A percentile compares a stretch with the other conserved stretches of the same genome.
phyloP scores from a whole-genome alignment of 768 basidiomycete genomes.

The Trametes cingulata region DNA sequence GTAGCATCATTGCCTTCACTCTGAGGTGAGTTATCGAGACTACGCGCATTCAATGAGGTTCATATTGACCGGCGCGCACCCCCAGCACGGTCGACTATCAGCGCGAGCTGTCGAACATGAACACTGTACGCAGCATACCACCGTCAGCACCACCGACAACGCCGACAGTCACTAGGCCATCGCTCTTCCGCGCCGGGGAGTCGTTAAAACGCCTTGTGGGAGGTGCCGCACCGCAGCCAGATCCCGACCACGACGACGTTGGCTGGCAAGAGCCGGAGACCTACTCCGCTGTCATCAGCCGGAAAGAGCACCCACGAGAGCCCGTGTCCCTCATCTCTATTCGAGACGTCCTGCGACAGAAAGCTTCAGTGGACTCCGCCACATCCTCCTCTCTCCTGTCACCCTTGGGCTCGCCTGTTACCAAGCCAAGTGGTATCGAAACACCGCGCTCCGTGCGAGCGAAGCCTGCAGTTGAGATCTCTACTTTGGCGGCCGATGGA shows the following conservation, averaged over 20 bases:
- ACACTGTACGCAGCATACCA: constrained; percentile 1
- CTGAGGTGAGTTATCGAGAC: constrained; percentile 48
- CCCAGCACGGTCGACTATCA: constrained; percentile 62
- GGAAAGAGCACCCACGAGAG: constrained; percentile 67
- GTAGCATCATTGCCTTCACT: constrained; percentile 77
- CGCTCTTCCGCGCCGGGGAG: constrained; percentile 49
- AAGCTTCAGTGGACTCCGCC: constrained; percentile 40
- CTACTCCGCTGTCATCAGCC: constrained; percentile 57
- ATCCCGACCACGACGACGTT: constrained; percentile 60
- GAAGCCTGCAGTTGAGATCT: constrained; percentile 60
- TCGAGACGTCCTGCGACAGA: constrained; percentile 62
- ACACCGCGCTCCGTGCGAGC: constrained; percentile 50
- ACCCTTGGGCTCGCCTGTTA: constrained; percentile 22
- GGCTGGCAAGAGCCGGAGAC: constrained; percentile 64
- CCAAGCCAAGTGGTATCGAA: constrained; percentile 15
- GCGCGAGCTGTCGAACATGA: constrained; percentile 38
- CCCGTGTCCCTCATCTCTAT: constrained; percentile 53
- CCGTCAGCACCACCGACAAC: constrained; percentile 21
- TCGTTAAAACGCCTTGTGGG: constrained; percentile 53
- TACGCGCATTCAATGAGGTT: too few relatives aligned
- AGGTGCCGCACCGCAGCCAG: constrained; percentile 39
- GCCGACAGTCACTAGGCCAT: constrained; percentile 37
- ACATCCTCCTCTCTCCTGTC: constrained; percentile 27
- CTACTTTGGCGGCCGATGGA: constrained; percentile 51
- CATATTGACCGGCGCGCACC: not conserved